These are phyloP conservation scores for Fusarium paranaense DNA, from an alignment of 2,329 filamentous ascomycete species.

Conservation along the genomic window DNA sequence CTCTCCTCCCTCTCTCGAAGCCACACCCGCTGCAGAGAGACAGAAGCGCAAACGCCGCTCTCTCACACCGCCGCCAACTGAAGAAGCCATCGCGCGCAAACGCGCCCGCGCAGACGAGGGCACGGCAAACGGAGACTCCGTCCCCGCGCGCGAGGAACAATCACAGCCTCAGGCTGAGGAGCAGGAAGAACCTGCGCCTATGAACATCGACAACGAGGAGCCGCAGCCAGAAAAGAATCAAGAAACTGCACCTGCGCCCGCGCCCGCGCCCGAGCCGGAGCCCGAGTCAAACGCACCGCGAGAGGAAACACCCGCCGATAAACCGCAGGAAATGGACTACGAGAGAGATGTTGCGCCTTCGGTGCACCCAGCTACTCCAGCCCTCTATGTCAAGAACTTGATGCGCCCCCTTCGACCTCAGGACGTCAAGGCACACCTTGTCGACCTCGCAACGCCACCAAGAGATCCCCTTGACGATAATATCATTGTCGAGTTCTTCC, in stretches of 20 bases:
- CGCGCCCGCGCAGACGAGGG: constrained; percentile 59
- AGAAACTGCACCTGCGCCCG: background rate
- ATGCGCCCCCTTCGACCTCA: constrained; percentile 84
- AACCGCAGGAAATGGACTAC: constrained; percentile 46
- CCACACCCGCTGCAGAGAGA: constrained; percentile 42
- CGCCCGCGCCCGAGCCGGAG: background rate
- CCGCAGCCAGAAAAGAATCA: constrained; percentile 7
- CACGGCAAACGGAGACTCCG: constrained; percentile 18
- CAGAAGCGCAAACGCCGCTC: constrained; percentile 77
- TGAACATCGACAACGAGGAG: constrained; percentile 25
- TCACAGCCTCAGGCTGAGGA: constrained; percentile 12
- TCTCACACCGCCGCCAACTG: constrained; percentile 67
- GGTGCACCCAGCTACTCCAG: constrained; percentile 77
- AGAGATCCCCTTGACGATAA: constrained; percentile 63
- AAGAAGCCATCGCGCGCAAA: constrained; percentile 66
- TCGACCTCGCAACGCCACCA: constrained; percentile 73
- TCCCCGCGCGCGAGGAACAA: constrained; percentile 26
- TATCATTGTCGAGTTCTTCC: constrained; percentile 74
- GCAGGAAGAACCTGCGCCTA: constrained; percentile 13
- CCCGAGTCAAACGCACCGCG: background rate
- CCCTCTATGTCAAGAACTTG: constrained; percentile 90
- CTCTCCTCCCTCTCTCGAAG: constrained; percentile 17
- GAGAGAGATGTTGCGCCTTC: constrained; percentile 63
- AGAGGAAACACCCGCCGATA: constrained; percentile 3
- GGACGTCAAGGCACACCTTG: constrained; percentile 75